A percentile compares a stretch with the other conserved stretches of the same genome.
Conservation (phyloP, 768 basidiomycete genomes). For the Serendipita sp. region DNA sequence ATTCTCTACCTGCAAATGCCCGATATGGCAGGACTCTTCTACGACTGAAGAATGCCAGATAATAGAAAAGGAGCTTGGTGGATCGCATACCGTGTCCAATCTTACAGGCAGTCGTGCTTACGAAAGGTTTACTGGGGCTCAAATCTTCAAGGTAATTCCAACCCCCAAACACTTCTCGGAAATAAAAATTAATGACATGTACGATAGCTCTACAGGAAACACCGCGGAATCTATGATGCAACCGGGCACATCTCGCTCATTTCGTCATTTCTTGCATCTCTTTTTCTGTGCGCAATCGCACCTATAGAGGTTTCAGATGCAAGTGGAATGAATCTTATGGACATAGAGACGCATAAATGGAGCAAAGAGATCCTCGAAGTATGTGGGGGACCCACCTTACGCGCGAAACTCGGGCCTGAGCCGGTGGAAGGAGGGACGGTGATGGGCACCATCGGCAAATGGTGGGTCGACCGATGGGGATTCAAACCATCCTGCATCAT, state of each 20-base stretch:
- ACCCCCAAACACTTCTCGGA: neutral
- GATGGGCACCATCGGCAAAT: slow-evolving; percentile 47
- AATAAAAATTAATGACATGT: neutral
- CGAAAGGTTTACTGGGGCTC: slow-evolving; percentile 75
- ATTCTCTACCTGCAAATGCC: slow-evolving; percentile 49
- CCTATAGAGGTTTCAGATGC: slow-evolving; percentile 80
- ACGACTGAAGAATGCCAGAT: slow-evolving; percentile 57
- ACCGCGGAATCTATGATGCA: slow-evolving; percentile 35
- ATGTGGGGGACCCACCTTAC: slow-evolving; percentile 51
- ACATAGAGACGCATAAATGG: slow-evolving; percentile 60
- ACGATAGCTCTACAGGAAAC: slow-evolving; percentile 36
- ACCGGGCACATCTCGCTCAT: slow-evolving; percentile 63
- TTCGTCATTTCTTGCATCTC: slow-evolving; percentile 64
- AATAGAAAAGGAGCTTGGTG: slow-evolving; percentile 51
- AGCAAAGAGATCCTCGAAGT: slow-evolving; percentile 45
- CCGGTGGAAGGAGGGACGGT: slow-evolving; percentile 54
- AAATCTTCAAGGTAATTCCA: slow-evolving; percentile 51
- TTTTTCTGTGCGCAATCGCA: slow-evolving; percentile 63
- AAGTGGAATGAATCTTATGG: slow-evolving; percentile 82
- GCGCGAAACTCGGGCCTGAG: slow-evolving; percentile 54
- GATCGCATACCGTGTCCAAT: slow-evolving; percentile 52
- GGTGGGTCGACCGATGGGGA: slow-evolving; percentile 64
- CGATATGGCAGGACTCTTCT: slow-evolving; percentile 88
- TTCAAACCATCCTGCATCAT: slow-evolving; percentile 59
- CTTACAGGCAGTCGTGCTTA: slow-evolving; percentile 71